Percentiles rank a stretch among this genome's conserved stretches.
Evolutionary conservation across 768 basidiomycete genomes (phyloP).

Genomic region (Leccinum subgranulosum): DNA sequence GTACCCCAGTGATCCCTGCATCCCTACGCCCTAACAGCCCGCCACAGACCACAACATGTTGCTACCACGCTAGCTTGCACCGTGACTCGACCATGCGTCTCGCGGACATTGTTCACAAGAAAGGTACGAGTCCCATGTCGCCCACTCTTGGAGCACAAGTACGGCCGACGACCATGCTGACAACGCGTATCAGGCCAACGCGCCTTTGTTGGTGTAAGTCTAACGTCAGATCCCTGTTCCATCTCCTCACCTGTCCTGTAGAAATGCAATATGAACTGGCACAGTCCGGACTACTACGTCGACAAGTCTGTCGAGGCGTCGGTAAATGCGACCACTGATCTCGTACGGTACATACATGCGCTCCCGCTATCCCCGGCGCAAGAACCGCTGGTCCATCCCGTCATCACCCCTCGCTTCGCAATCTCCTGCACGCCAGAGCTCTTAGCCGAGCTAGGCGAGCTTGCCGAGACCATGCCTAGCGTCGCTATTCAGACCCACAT

Average conservation of each 20-base stretch:
- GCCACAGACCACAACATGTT: conserved; percentile 83
- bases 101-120: conserved; percentile 66
- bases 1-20: conserved; percentile 25
- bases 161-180: background rate
- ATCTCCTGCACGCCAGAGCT: conserved; percentile 80
- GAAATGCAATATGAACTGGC: conserved; percentile 49
- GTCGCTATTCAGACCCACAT: conserved; percentile 92
- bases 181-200: conserved; percentile 57
- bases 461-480: conserved; percentile 56
- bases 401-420: conserved; percentile 95
- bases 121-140: conserved; percentile 37
- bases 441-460: conserved; percentile 52
- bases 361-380: conserved; percentile 38
- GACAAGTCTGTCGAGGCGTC: conserved; percentile 62
- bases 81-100: conserved; percentile 76
- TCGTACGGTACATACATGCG: conserved; percentile 68
- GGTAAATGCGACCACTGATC: conserved; percentile 53
- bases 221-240: background rate
- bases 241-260: conserved; percentile 11
- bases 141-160: background rate
- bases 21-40: conserved; percentile 3
- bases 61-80: conserved; percentile 86
- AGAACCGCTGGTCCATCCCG: conserved; percentile 76
- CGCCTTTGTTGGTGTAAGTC: conserved; percentile 78
- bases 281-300: conserved; percentile 67